Evolutionary conservation across 1,139 yeast genomes (phyloP), one percentile per base, ranked within the genome.

Genomic region (Kodamaea ohmeri): DNA sequence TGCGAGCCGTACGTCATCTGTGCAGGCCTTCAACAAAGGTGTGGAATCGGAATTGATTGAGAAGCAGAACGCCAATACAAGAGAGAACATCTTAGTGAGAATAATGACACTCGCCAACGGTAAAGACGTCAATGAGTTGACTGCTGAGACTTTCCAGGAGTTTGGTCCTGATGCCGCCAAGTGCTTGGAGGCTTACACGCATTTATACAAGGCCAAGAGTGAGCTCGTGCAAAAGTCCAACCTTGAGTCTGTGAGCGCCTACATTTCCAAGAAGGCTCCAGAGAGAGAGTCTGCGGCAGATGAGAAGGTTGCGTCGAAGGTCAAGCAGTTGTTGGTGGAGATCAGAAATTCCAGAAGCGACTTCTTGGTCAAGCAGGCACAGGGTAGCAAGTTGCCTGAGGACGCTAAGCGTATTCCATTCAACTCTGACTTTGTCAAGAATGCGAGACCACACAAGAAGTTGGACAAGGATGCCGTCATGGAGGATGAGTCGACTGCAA

Each of bases 401-500:
- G 56, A 50, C 32, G 46, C 59, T 34, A 56, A 49, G 42, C 44
- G 51, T 36, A 44, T 50, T 45, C 78, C 77, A 18, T 81, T 69
- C 55, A 72, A 78, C 48, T 68, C 83, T 21, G 58, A 63, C 18
- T 86, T 88, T 80, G 74, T 78, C 16, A 60, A 71, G 32, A 65
- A 68, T n/a, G 65, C 85, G 44, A 63, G 57, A 32, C 63, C 54
- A 38, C 83, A 79, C 50, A 63, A 63, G 18, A 56, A 56, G 36
- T 59, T 71, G 36, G 78, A 82, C 41, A 71, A 72, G 37, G 81
- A 78, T 18, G 78, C 75, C 25, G 60, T 79, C 7, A 43, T 61
- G 39, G 85, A 79, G 52, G 80, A 84, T 42, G 81, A 77, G 49
- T 53, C 73, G 8, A 49, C 51, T 41, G 84, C 73, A 31, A 54